Evolutionary conservation across 257 asterid genomes (phyloP), one percentile per base, ranked within the genome.

Genomic region (Vinca minor): DNA sequence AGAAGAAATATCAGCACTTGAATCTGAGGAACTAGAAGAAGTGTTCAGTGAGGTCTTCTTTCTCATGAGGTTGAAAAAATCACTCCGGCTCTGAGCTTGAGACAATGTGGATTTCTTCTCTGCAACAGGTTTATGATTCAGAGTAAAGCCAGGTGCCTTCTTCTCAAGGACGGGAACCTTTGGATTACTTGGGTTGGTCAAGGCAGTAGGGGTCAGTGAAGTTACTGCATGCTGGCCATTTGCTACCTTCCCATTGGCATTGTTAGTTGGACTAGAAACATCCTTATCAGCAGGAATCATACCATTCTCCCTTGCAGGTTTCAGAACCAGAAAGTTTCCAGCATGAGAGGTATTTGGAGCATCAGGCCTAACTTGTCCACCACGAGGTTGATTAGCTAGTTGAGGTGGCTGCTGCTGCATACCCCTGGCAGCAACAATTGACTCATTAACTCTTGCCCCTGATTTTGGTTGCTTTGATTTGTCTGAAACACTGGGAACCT

Each of bases 21-120:
- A 76, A 62, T 81, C 76, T 36, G 81, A 70, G 52, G 46, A 78
- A 36, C 44, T 31, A 41, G 79, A 49, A 47, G 81, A 65, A 68
- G 79, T 67, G 52, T 54, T 29, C 2, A 61, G 50, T 23, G 81
- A 76, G 72, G 84, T 80, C 74, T 89, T 89, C 77, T 79, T 84
- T 69, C 95, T 82, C 94, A 89, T 85, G 64, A 83, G 87, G 63
- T 84, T 89, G 69, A 89, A 89, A 78, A 89, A 89, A 65, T 86
- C 89, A 74, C 91, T 86, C 76, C 96, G 75, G 75, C 91, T 89
- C 77, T 80, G 79, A 39, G 91, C 91, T 78, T 82, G 83, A 70
- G 91, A 79, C 50, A 83, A 73, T 65, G 87, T 69, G 8, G 79
- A 42, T 70, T 71, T 88, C 87, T 88, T 86, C 74, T 86, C 96